phyloP scores from a whole-genome alignment of 2,329 filamentous ascomycete genomes.

The Volutella citrinella region DNA sequence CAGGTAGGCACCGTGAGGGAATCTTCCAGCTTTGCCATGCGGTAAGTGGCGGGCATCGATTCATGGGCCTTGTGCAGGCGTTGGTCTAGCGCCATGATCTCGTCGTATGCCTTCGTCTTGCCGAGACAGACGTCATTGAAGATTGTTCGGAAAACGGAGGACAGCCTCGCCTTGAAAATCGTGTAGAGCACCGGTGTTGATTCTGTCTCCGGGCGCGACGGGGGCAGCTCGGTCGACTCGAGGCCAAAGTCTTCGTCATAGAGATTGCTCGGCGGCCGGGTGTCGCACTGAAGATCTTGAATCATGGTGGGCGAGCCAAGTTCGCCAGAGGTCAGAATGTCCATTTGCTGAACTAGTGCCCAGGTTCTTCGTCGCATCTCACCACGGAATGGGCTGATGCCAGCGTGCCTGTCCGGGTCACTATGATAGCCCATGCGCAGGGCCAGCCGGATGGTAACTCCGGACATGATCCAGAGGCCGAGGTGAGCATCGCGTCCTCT shows the following conservation, averaged over 20 bases:
- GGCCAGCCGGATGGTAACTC: constrained; percentile 50
- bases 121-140: constrained; percentile 61
- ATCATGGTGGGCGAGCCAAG: constrained; percentile 67
- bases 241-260: constrained; percentile 78
- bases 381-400: constrained; percentile 69
- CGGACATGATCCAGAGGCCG: constrained; percentile 17
- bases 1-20: constrained; percentile 11
- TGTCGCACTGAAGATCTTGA: constrained; percentile 71
- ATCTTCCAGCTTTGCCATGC: constrained; percentile 12
- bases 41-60: constrained; percentile 11
- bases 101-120: constrained; percentile 58
- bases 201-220: constrained; percentile 64
- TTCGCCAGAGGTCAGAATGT: constrained; percentile 76
- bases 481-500: constrained; percentile 13
- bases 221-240: constrained; percentile 63
- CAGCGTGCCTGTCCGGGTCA: constrained; percentile 71
- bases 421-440: constrained; percentile 75
- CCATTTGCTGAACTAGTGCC: constrained; percentile 70
- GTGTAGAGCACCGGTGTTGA: constrained; percentile 76
- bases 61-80: constrained; percentile 8
- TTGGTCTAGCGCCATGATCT: constrained; percentile 29
- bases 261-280: constrained; percentile 71
- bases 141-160: constrained; percentile 68
- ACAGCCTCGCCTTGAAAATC: constrained; percentile 69
- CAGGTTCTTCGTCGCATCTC: constrained; percentile 69